These are phyloP conservation scores for Huntiella decipiens DNA, from an alignment of 2,329 filamentous ascomycete species.

Conservation along the genomic window DNA sequence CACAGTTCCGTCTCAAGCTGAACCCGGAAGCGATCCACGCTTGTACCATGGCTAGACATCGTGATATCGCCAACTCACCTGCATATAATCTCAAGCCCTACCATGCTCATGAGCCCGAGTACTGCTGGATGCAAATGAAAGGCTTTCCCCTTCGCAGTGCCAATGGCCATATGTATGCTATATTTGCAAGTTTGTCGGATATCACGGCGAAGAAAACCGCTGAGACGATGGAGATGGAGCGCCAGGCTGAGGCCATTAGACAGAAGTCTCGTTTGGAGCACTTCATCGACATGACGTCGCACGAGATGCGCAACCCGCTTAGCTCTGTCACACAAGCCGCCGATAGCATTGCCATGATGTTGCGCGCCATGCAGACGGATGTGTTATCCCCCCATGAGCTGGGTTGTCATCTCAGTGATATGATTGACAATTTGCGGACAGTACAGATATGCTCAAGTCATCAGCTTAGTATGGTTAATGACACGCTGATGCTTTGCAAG, in stretches of 20 bases:
- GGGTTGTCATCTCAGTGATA: constrained; percentile 24
- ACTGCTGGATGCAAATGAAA: constrained; percentile 51
- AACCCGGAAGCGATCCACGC: constrained; percentile 27
- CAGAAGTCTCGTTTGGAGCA: constrained; percentile 55
- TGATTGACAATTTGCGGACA: constrained; percentile 60
- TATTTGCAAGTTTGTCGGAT: constrained; percentile 68
- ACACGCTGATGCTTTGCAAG: constrained; percentile 48
- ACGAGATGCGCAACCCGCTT: constrained; percentile 61
- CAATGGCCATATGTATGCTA: constrained; percentile 47
- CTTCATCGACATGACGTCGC: constrained; percentile 56
- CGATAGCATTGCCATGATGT: constrained; percentile 44
- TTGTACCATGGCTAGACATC: neutral
- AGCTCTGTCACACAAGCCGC: constrained; percentile 59
- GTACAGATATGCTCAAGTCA: constrained; percentile 65
- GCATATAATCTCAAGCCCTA: neutral
- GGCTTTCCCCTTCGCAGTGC: constrained; percentile 53
- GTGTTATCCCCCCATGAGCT: constrained; percentile 16
- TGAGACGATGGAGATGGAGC: constrained; percentile 58
- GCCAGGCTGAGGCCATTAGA: constrained; percentile 64
- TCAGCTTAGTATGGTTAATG: constrained; percentile 54
- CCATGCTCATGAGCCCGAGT: constrained; percentile 22
- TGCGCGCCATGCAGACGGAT: constrained; percentile 29
- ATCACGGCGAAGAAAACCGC: constrained; percentile 76
- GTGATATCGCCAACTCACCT: constrained; percentile 18
- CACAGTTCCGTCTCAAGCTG: constrained; percentile 59